A percentile compares a stretch with the other conserved stretches of the same genome.
Evolutionary conservation across 805 yeast genomes (phyloP).

Genomic region (Myxozyma monticola): DNA sequence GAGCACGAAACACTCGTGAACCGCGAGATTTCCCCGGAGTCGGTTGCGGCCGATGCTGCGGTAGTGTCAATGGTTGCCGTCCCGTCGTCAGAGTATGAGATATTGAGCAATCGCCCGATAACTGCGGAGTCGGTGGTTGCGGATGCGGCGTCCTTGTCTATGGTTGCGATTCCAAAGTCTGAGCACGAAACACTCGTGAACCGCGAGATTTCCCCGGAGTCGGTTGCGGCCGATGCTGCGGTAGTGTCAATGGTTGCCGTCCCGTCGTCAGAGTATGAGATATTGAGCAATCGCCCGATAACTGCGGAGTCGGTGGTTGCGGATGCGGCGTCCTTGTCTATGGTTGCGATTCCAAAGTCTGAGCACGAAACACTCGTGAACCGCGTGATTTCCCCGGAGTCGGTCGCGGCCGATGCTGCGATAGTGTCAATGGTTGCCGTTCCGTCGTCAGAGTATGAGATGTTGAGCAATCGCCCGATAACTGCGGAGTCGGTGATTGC

Average conservation of each 20-base stretch:
- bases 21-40: slow-evolving; percentile 9
- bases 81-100: slow-evolving; percentile 1
- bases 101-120: background rate
- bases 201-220: slow-evolving; percentile 7
- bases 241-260: slow-evolving; percentile 15
- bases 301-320: slow-evolving; percentile 10
- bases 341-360: slow-evolving; percentile 7
- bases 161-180: slow-evolving; percentile 1
- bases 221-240: slow-evolving; percentile 11
- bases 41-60: slow-evolving; percentile 8
- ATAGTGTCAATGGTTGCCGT: background rate
- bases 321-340: slow-evolving; percentile 25
- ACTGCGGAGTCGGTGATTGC: background rate
- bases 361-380: slow-evolving; percentile 8
- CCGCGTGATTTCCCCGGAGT: slow-evolving; percentile 1
- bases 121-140: slow-evolving; percentile 4
- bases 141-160: slow-evolving; percentile 4
- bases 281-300: slow-evolving; percentile 7
- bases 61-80: slow-evolving; percentile 2
- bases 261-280: slow-evolving; percentile 34
- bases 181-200: slow-evolving; percentile 3
- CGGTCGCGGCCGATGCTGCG: slow-evolving; percentile 11
- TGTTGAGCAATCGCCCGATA: background rate
- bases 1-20: slow-evolving; percentile 23
- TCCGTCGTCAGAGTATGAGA: background rate